Evolutionary conservation across 805 yeast genomes (phyloP), one percentile per base, ranked within the genome.

Genomic region (Isabelozyma pseudorhagii): DNA sequence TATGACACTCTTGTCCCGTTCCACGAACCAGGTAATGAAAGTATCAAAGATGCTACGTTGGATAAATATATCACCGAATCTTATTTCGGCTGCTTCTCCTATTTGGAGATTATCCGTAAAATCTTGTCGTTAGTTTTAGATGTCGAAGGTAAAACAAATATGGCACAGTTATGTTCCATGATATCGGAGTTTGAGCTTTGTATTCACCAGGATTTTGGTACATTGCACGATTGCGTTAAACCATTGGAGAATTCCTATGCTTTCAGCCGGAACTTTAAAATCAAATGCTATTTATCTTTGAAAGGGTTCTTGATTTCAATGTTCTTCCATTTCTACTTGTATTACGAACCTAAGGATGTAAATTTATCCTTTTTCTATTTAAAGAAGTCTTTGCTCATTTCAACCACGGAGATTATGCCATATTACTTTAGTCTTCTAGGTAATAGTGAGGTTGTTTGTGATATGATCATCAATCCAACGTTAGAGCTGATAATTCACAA

Each of bases 1-100:
- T 83, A 66, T 57, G 88, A 83, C 58, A 82, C 88, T 0, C 62
- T 69, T 52, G 50, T 75, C 1, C 89, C 89, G 0, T 67, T 54
- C 25, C 67, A 69, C 45, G 58, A 63, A 11, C 67, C 69, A 1
- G 72, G 71, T 4, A 64, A 67, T 38, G 69, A 74, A 11, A 77
- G 75, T 49, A 58, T 68, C 29, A 50, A 48, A 0, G 73, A 81
- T 53, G 52, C 60, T 11, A 67, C 59, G 0, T 51, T 82, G 38
- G 85, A 82, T 52, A 66, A 64, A 31, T 65, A 66, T 44, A 69
- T 75, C 1, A 64, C 76, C 3, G 62, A 64, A 6, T 59, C 67
- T 13, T 63, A 72, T 17, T 58, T 58, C 21, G 54, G 54, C 3
- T 64, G 69, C 36, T 58, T 54, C 51, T 62, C 68, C 40, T 56